Percentiles rank a stretch among this genome's conserved stretches.
phyloP scores from a whole-genome alignment of 116 monocot species.

The Posidonia oceanica region DNA sequence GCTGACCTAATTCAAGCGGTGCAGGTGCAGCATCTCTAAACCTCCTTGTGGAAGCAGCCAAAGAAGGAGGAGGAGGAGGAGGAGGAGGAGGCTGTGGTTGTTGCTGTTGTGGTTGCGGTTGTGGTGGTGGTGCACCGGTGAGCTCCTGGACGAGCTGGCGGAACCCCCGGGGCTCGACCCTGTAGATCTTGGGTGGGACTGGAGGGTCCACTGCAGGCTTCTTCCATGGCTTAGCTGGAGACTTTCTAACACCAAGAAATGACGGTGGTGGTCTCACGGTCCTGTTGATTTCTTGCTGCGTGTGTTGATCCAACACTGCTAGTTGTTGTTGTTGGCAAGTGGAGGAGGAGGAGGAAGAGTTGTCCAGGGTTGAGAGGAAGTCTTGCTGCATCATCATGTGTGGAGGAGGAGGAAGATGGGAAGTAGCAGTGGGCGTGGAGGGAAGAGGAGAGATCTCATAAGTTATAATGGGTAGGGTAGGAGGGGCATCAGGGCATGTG shows the following conservation, averaged over 20 bases:
- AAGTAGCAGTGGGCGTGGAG: too few relatives aligned
- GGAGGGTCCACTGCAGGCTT: slow-evolving; percentile 17
- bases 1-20: background rate
- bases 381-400: too few relatives aligned
- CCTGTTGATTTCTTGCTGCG: too few relatives aligned
- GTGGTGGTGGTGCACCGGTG: slow-evolving; percentile 16
- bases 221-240: slow-evolving; percentile 37
- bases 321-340: too few relatives aligned
- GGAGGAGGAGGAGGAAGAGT: too few relatives aligned
- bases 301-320: too few relatives aligned
- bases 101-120: background rate
- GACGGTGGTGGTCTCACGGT: background rate
- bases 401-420: too few relatives aligned
- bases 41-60: background rate
- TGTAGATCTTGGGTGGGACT: slow-evolving; percentile 43
- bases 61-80: background rate
- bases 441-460: too few relatives aligned
- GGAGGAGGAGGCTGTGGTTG: background rate
- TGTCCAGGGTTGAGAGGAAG: too few relatives aligned
- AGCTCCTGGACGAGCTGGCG: slow-evolving; percentile 47
- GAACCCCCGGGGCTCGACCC: slow-evolving; percentile 47
- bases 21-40: slow-evolving; percentile 6
- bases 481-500: too few relatives aligned
- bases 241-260: slow-evolving; percentile 35
- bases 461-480: too few relatives aligned